These are phyloP conservation scores for Triangularia setosa DNA, from an alignment of 2,329 filamentous ascomycete genomes.

Conservation along the genomic window DNA sequence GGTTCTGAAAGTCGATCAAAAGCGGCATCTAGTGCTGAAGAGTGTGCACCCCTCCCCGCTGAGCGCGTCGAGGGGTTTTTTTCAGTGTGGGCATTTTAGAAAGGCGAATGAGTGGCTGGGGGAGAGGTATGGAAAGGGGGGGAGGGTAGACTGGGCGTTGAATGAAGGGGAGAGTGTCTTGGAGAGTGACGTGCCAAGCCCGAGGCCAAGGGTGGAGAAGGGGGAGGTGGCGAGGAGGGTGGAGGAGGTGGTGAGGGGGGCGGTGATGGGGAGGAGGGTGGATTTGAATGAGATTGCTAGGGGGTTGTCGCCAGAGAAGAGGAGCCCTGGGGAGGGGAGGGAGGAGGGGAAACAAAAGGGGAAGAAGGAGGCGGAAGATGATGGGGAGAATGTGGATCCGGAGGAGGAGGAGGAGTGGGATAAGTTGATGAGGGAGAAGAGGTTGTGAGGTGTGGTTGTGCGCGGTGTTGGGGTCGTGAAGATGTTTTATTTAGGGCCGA, in stretches of 20 bases:
- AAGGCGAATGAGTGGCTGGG: slow-evolving; percentile 82
- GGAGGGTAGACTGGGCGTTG: slow-evolving; percentile 80
- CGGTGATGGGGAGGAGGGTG: slow-evolving; percentile 25
- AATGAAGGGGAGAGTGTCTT: slow-evolving; percentile 23
- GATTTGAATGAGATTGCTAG: neutral
- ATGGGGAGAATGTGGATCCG: slow-evolving; percentile 20
- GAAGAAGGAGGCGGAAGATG: slow-evolving; percentile 7
- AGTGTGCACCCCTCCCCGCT: slow-evolving; percentile 92
- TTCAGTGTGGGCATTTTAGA: slow-evolving; percentile 76
- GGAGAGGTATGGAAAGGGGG: slow-evolving; percentile 71
- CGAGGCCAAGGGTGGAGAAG: slow-evolving; percentile 11
- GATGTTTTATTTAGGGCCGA: neutral
- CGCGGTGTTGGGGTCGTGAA: neutral
- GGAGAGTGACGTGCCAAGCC: slow-evolving; percentile 17
- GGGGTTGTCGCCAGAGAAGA: neutral
- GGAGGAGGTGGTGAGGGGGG: slow-evolving; percentile 24
- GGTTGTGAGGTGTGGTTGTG: neutral
- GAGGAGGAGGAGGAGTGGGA: slow-evolving; percentile 27
- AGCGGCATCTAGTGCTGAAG: slow-evolving; percentile 76
- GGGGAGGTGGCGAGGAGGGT: slow-evolving; percentile 18
- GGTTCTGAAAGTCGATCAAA: slow-evolving; percentile 66
- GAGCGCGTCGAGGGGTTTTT: slow-evolving; percentile 78
- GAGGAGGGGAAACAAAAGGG: slow-evolving; percentile 28
- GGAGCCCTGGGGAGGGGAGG: slow-evolving; percentile 12
- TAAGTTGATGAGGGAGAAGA: neutral